Conservation (phyloP, 306 rosid genomes). For the Prunus mira region DNA sequence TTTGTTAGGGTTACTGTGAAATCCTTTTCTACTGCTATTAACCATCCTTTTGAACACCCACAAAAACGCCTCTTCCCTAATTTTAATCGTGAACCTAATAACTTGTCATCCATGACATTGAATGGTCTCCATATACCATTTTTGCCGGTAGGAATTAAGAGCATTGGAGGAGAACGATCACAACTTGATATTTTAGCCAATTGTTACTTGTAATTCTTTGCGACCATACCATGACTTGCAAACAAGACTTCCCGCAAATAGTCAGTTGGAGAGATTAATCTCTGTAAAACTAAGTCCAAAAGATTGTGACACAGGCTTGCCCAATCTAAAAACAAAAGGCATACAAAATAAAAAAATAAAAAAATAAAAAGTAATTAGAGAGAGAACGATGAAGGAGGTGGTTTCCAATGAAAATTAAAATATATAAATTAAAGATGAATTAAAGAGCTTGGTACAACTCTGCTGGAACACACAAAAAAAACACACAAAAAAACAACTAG, state of each 20-base stretch:
- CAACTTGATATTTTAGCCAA: neutral
- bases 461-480: no score
- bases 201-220: neutral
- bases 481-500: accelerated
- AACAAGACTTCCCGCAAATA: neutral
- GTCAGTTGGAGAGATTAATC: neutral
- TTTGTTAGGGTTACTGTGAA: neutral
- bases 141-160: neutral
- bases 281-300: neutral
- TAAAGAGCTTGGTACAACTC: no score
- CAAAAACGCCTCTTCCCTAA: neutral
- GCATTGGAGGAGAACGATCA: neutral
- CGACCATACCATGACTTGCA: neutral
- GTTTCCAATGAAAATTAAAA: no score
- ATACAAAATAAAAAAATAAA: no score
- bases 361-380: neutral
- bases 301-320: neutral
- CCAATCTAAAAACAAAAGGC: neutral
- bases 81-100: no score
- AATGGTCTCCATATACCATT: neutral
- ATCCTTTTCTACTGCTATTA: neutral
- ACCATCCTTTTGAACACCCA: neutral
- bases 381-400: neutral
- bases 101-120: neutral
- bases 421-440: no score